Evolutionary conservation across 345 rosid species (phyloP).

Genomic region (Bruguiera gymnorhiza): DNA sequence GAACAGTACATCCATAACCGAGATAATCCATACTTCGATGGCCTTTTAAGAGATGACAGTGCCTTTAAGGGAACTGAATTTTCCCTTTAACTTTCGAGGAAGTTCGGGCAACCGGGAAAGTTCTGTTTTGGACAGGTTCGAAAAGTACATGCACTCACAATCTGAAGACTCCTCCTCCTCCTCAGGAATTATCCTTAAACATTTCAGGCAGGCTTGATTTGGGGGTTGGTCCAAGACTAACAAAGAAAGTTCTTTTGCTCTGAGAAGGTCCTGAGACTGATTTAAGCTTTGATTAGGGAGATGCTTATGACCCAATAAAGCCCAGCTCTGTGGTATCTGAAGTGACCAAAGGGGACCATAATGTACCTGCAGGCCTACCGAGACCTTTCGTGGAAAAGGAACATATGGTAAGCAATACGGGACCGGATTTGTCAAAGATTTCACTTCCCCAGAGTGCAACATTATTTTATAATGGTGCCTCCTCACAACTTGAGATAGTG

Average conservation of each 20-base stretch:
- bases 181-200: conserved; percentile 20
- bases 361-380: conserved; percentile 1
- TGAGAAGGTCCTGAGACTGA: conserved; percentile 21
- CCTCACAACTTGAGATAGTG: conserved; percentile 42
- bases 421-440: conserved; percentile 33
- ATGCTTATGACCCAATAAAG: conserved; percentile 16
- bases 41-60: conserved; percentile 26
- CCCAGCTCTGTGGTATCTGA: conserved; percentile 18
- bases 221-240: conserved; percentile 21
- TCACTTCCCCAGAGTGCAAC: conserved; percentile 64
- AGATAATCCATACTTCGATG: not conserved
- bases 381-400: conserved; percentile 31
- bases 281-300: conserved; percentile 12
- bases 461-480: conserved; percentile 45
- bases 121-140: conserved; percentile 21
- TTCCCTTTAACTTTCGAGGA: conserved; percentile 12
- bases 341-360: conserved; percentile 5
- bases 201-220: conserved; percentile 18
- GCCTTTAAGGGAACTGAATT: conserved; percentile 11
- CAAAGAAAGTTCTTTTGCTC: conserved; percentile 21
- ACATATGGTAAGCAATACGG: conserved; percentile 23
- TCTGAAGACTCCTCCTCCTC: conserved; percentile 19
- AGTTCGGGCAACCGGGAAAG: conserved; percentile 6
- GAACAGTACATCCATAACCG: too few relatives aligned
- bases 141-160: conserved; percentile 16